Evolutionary conservation across 345 rosid genomes (phyloP), one percentile per base, ranked within the genome.

Genomic region (Brassica rapa): DNA sequence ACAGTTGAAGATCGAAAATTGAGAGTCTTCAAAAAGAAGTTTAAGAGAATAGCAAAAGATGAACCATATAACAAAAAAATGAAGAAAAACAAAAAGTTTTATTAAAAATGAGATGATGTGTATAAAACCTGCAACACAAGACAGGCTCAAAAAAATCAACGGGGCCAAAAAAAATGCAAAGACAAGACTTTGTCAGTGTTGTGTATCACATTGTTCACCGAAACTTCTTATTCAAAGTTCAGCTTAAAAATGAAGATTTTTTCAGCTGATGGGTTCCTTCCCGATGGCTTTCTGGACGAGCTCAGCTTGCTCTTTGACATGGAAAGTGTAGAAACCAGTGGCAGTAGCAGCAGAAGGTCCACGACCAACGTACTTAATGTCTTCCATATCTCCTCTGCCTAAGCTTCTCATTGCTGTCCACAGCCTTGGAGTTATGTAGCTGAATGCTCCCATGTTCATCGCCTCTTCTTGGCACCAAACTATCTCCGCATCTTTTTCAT

Each of bases 391-490:
- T 73, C 93, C 93, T 80, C 93, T 84, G 12, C 76, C 78, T 14
- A 86, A 67, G 62, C 81, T 71, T 81, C 83, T 86, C 89, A 88
- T 83, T 77, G 93, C 85, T 7, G 91, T 88, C 86, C 85, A 80
- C 14, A 90, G 86, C 62, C 91, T 86, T 0, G 89, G 92, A 4
- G 84, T 62, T 9, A 87, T 73, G 78, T 88, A 86, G 64, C 35
- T 85, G 68, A 88, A 89, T 16, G 89, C 93, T 61, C 97, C 97
- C 94, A 91, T 91, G 87, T 89, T 91, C 92, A 91, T 89, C 16
- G 94, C 89, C 82, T 91, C 97, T 79, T 89, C 93, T 79, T 89
- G 97, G 86, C 92, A 88, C 94, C 97, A 89, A 3, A 88, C 90
- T 0, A 91, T 73, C 85, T 89, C 92, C 0, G 97, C 91, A 82